These are phyloP conservation scores for Pontederia crassipes DNA, from an alignment of 176 grass and related monocot genomes.

Conservation along the genomic window DNA sequence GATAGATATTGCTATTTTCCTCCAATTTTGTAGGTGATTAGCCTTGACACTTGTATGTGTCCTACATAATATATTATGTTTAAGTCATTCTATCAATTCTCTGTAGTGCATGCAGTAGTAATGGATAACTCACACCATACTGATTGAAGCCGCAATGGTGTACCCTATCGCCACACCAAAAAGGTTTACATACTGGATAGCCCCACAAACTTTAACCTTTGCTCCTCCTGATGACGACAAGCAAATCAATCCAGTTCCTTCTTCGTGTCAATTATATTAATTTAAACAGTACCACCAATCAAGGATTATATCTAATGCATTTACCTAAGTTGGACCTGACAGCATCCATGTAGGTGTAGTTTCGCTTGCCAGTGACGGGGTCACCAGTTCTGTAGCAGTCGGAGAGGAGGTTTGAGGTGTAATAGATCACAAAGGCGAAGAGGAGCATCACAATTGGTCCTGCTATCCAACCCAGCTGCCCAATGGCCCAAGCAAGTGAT, in stretches of 20 bases:
- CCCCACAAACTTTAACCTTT: constrained; percentile 45
- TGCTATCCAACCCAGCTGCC: constrained; percentile 42
- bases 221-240: constrained; percentile 20
- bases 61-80: not conserved
- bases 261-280: not conserved
- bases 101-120: too few relatives aligned
- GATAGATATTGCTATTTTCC: not conserved
- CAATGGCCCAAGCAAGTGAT: constrained; percentile 41
- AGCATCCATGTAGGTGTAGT: constrained; percentile 64
- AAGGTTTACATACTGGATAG: constrained; percentile 49
- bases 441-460: constrained; percentile 39
- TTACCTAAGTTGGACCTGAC: constrained; percentile 39
- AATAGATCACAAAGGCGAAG: constrained; percentile 41
- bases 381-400: constrained; percentile 47
- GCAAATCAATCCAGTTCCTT: not conserved
- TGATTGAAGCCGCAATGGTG: constrained; percentile 57
- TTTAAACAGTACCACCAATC: not conserved
- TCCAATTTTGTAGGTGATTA: too few relatives aligned
- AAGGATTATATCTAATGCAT: too few relatives aligned
- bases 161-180: constrained; percentile 49
- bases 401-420: constrained; percentile 33
- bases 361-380: constrained; percentile 30
- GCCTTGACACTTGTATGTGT: not conserved
- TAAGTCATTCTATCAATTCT: not conserved
- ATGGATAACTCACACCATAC: constrained; percentile 35